Conservation (phyloP, 2,329 filamentous ascomycete genomes). For the Fusarium sp. region DNA sequence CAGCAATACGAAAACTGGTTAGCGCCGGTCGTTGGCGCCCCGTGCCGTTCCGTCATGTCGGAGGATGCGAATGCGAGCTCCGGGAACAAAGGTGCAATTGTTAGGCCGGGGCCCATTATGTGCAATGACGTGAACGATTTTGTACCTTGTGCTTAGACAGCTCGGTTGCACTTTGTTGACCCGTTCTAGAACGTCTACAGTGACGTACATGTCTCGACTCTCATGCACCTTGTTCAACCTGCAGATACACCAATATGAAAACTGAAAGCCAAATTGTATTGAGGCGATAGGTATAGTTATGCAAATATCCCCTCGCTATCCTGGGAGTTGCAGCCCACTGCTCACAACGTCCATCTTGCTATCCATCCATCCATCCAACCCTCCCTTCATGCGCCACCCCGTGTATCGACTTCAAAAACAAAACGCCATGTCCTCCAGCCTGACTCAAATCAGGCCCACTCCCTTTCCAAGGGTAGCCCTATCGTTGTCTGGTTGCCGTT, state of each 20-base stretch:
- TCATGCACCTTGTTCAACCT: not conserved
- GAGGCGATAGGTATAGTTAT: constrained; percentile 38
- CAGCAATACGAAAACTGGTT: constrained; percentile 37
- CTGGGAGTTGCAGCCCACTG: constrained; percentile 42
- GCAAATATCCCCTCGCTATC: constrained; percentile 33
- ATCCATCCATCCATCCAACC: constrained; percentile 14
- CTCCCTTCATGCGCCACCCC: constrained; percentile 25
- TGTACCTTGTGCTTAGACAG: not conserved
- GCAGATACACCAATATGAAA: not conserved
- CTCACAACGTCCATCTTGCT: constrained; percentile 33
- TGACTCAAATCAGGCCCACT: constrained; percentile 30
- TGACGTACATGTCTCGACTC: not conserved
- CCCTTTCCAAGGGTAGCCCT: constrained; percentile 22
- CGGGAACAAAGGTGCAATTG: not conserved
- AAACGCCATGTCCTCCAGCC: constrained; percentile 40
- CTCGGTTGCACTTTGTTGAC: not conserved
- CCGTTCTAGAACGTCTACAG: not conserved
- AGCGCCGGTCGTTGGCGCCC: constrained; percentile 18
- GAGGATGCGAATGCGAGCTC: constrained; percentile 29
- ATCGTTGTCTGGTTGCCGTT: constrained; percentile 37
- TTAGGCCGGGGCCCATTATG: not conserved
- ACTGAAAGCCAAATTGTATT: constrained; percentile 16
- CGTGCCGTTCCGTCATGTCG: not conserved
- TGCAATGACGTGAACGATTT: not conserved
- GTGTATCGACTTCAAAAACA: constrained; percentile 38